Base-by-base conservation (phyloP, 257 asterid species). In the Nicotiana noctiflora region DNA sequence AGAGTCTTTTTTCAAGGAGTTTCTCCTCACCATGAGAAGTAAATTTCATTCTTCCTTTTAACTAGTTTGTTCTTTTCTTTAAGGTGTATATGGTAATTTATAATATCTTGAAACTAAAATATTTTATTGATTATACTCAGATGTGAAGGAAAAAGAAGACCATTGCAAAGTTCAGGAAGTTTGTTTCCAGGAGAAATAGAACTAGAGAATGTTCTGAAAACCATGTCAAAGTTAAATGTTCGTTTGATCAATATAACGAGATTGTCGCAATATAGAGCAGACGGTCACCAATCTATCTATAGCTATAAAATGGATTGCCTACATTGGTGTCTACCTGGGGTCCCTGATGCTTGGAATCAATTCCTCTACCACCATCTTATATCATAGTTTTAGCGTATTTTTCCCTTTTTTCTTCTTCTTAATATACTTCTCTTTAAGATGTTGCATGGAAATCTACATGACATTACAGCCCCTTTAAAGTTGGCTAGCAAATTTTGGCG, bases 21-120 rank as follows among this genome's bases (percentile, higher is more conserved):
- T 79, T 90, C 96, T 37, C 94, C 96, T 5, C 90, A 89, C 79
- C 96, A 91, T 67, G 83, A 88, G 83, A 68, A 80, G 91, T 88
- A 82, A 83, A 84, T 86, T 37, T 14, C 34, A 13, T 6, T 70
- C 0, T 12, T 5, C 8, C 23, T 29, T 14, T 25, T 62, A 10
- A 23, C 66, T 59, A 8, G 1, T 31, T n/a, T 49, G 0, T 21
- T 72, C 60, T 46, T 49, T 49, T 56, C 18, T 72, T 46, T 13
- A 49, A 51, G 49, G 49, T 40, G 2, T 2, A 51, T 4, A 49
- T 49, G 61, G 23, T 74, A 74, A 14, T 13, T 18, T 18, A 18
- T 19, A 70, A 40, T 23, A 49, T 72, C 23, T 23, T 2, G 61
- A 49, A 74, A 23, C 14, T 74, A 12, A 13, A 18, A 0, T 67